A percentile compares a stretch with the other conserved stretches of the same genome.
Evolutionary conservation across 331 rosid species (phyloP).

Genomic region (Saraca asoca): DNA sequence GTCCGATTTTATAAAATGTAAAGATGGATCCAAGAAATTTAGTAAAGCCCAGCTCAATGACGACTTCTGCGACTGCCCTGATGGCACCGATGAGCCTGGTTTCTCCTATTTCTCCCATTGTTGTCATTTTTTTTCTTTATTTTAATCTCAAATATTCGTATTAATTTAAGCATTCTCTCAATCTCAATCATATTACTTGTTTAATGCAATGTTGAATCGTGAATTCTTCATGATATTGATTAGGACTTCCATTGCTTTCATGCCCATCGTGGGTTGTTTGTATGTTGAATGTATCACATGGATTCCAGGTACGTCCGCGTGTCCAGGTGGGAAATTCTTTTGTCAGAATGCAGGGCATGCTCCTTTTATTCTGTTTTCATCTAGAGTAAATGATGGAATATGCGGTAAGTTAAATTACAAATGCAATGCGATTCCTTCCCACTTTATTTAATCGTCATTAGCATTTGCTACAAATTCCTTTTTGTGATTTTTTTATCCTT

Average conservation of each 20-base stretch:
- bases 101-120: neutral
- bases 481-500: neutral
- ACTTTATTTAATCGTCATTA: neutral
- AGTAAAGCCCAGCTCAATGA: constrained; percentile 80
- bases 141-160: neutral
- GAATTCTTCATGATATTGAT: neutral
- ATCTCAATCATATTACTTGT: neutral
- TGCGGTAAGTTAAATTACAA: constrained; percentile 65
- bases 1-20: constrained; percentile 67
- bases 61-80: constrained; percentile 87
- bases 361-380: constrained; percentile 62
- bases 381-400: constrained; percentile 92
- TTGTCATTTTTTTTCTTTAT: too few species aligned
- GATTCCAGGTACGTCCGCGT: constrained; percentile 85
- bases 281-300: neutral
- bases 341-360: constrained; percentile 79
- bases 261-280: neutral
- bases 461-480: neutral
- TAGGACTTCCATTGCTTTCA: constrained; percentile 1
- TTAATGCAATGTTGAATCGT: constrained; percentile 13
- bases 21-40: constrained; percentile 81
- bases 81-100: constrained; percentile 99
- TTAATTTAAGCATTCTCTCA: neutral
- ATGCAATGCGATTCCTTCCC: neutral
- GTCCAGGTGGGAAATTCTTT: constrained; percentile 77